These are phyloP conservation scores for Pythium scleroteichum DNA, from an alignment of 352 stramenopile species.

Conservation along the genomic window DNA sequence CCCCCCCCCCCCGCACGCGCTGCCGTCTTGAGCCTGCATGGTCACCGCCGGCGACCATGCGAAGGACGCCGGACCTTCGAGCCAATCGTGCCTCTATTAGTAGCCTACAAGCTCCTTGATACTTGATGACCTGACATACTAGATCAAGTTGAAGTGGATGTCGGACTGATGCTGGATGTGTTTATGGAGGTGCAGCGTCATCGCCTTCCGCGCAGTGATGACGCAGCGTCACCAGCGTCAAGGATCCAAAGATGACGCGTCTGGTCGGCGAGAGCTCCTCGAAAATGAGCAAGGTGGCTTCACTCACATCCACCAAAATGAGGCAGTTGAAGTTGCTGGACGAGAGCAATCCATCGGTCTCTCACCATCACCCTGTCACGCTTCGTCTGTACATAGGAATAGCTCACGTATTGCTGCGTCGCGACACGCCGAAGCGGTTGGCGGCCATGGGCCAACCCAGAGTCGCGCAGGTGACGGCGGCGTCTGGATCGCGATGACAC, in stretches of 20 bases:
- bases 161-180: background rate
- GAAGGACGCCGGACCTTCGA: conserved; percentile 5
- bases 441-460: too few relatives aligned
- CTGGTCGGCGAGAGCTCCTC: background rate
- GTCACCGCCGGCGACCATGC: too few relatives aligned
- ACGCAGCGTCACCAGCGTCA: conserved; percentile 10
- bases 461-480: too few relatives aligned
- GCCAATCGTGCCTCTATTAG: conserved; percentile 5
- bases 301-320: conserved; percentile 4
- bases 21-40: conserved; percentile 13
- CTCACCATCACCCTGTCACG: background rate
- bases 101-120: background rate
- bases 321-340: conserved; percentile 8
- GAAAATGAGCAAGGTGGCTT: conserved; percentile 15
- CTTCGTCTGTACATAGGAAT: too few relatives aligned
- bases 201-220: conserved; percentile 2
- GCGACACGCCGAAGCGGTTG: too few relatives aligned
- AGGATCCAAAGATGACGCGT: conserved; percentile 13
- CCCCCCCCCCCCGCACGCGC: conserved; percentile 79
- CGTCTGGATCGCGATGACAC: background rate
- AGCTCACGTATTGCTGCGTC: too few relatives aligned
- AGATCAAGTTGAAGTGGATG: conserved; percentile 8
- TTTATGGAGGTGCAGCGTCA: conserved; percentile 16
- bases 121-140: background rate
- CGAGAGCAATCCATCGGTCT: too few relatives aligned